These are phyloP conservation scores for Aspergillus sp. DNA, from an alignment of 2,329 filamentous ascomycete species.

Conservation along the genomic window DNA sequence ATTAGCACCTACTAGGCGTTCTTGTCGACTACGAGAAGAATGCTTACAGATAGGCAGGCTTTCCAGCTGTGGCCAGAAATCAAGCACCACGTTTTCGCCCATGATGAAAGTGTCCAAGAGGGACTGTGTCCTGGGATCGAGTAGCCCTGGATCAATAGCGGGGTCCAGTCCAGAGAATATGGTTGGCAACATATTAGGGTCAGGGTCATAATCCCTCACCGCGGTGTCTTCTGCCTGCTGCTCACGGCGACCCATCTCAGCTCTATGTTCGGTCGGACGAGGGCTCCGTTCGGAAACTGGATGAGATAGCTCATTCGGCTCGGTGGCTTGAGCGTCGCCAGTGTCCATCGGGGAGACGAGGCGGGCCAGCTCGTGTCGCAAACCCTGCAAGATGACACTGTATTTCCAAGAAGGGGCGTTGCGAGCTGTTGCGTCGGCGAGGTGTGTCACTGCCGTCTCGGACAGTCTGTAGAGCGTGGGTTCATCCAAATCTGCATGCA, in stretches of 20 bases:
- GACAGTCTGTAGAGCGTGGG: slow-evolving; percentile 19
- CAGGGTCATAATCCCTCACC: neutral
- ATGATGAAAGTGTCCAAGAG: slow-evolving; percentile 23
- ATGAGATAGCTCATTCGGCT: too few species aligned
- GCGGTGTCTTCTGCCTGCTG: neutral
- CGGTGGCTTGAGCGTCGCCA: neutral
- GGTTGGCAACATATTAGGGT: neutral
- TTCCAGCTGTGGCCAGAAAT: slow-evolving; percentile 32
- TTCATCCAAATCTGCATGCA: slow-evolving; percentile 13
- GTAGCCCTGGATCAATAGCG: slow-evolving; percentile 3
- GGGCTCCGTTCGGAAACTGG: neutral
- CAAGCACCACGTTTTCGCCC: slow-evolving; percentile 24
- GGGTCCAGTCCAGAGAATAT: neutral
- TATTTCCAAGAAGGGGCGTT: slow-evolving; percentile 27
- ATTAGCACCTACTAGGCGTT: neutral
- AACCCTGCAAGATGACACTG: slow-evolving; percentile 20
- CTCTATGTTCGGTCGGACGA: neutral
- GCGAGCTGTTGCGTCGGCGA: slow-evolving; percentile 21
- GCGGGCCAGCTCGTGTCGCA: slow-evolving; percentile 21
- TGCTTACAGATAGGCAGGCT: slow-evolving; percentile 27
- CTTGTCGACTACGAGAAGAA: neutral
- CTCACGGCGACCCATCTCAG: neutral
- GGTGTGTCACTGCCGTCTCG: slow-evolving; percentile 19
- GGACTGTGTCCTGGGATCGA: slow-evolving; percentile 20
- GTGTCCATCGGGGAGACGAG: neutral